Evolutionary conservation across 768 basidiomycete genomes (phyloP).

Genomic region (Terana coerulea): DNA sequence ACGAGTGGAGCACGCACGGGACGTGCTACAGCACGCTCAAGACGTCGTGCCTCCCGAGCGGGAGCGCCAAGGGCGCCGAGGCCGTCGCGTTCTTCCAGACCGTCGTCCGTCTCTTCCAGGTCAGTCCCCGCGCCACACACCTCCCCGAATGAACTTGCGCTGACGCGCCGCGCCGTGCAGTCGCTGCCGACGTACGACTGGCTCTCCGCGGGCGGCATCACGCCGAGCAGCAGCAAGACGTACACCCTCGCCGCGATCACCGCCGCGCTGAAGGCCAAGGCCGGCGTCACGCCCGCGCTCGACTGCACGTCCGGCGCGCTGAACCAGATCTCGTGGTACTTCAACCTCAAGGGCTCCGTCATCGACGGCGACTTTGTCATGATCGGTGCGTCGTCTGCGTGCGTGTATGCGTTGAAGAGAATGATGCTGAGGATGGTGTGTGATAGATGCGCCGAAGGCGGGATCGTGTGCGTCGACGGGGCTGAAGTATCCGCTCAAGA

Average conservation of each 20-base stretch:
- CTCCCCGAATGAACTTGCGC: constrained; percentile 1
- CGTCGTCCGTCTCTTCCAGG: constrained; percentile 59
- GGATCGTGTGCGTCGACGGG: constrained; percentile 54
- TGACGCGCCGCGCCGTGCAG: too few relatives aligned
- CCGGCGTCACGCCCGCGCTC: constrained; percentile 52
- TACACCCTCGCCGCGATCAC: constrained; percentile 53
- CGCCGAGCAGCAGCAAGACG: constrained; percentile 55
- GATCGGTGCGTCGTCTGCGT: constrained; percentile 41
- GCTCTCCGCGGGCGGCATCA: constrained; percentile 70
- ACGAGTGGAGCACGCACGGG: constrained; percentile 72
- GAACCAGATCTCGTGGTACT: constrained; percentile 55
- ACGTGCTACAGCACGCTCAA: constrained; percentile 56
- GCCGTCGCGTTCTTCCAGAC: constrained; percentile 39
- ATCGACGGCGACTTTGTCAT: constrained; percentile 62
- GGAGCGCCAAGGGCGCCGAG: constrained; percentile 59
- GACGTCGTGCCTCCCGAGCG: constrained; percentile 53
- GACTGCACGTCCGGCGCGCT: constrained; percentile 38
- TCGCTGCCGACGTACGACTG: constrained; percentile 71
- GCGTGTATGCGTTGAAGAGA: background rate
- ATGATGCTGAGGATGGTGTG: constrained; percentile 1
- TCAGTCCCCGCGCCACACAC: constrained; percentile 12
- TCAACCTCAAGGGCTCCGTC: constrained; percentile 60
- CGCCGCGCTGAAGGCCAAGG: constrained; percentile 50
- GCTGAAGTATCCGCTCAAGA: constrained; percentile 58
- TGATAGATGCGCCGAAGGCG: constrained; percentile 44